Percentiles rank a stretch among this genome's conserved stretches.
These are phyloP conservation scores for Betula pendula DNA, from an alignment of 306 rosid genomes.

Conservation along the genomic window DNA sequence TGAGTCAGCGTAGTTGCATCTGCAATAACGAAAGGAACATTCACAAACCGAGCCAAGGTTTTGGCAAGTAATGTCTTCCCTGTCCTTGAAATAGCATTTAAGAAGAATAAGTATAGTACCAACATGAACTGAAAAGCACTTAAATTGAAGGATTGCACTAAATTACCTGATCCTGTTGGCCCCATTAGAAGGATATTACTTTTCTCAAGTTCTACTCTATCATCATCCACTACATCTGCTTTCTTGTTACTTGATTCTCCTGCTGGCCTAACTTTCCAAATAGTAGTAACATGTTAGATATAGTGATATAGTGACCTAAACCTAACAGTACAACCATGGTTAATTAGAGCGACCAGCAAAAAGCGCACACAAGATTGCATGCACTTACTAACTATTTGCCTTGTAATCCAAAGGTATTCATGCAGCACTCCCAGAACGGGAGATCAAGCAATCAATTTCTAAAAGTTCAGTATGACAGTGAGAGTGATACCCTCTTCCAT, in stretches of 20 bases:
- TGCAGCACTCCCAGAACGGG: neutral
- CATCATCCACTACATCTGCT: constrained; percentile 54
- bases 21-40: constrained; percentile 95
- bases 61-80: constrained; percentile 99
- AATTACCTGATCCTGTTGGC: constrained; percentile 98
- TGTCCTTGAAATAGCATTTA: constrained; percentile 89
- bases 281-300: constrained; percentile 45
- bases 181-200: constrained; percentile 98
- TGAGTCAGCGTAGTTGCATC: constrained; percentile 98
- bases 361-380: neutral
- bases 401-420: neutral
- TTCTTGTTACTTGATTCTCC: constrained; percentile 60
- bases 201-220: constrained; percentile 91
- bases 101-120: constrained; percentile 56
- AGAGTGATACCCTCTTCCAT: neutral
- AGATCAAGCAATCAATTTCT: neutral
- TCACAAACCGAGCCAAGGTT: constrained; percentile 96
- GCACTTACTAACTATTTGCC: neutral
- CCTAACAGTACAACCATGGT: constrained; percentile 12
- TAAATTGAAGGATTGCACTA: constrained; percentile 19
- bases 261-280: constrained; percentile 72
- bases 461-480: neutral
- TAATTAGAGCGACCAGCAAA: neutral
- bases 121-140: constrained; percentile 6
- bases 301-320: neutral